Base-by-base conservation (phyloP, 495 filamentous ascomycete species). In the Hypoxylon rickii region DNA sequence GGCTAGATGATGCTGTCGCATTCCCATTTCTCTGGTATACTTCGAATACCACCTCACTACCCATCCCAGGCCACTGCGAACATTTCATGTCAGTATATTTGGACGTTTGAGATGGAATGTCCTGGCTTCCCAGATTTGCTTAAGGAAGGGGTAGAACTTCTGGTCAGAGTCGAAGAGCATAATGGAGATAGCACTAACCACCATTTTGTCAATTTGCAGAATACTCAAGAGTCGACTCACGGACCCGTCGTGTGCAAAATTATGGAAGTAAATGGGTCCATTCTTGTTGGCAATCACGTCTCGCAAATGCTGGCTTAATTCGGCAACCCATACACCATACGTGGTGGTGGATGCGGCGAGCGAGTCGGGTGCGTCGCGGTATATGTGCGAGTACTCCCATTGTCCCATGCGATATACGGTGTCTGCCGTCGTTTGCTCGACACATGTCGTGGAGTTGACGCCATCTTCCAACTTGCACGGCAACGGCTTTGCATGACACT, bases 161-260 rank as follows among this genome's bases (percentile, higher is more conserved):
- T 29, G 10, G 24, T 29, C n/a, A n/a, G n/a, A n/a, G n/a, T n/a
- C n/a, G n/a, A n/a, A 29, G 24, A 10, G 10, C 24, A 29, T n/a
- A n/a, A n/a, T n/a, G 24, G 24, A 42, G 1, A 3, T 11, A 16
- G 15, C 7, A 53, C 53, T 57, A 16, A 63, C 59, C 38, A 88
- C 81, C 86, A 89, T 89, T 32, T 69, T 60, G 31, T 86, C 81
- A 3, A 84, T 61, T 63, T 89, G 86, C 51, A 90, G 64, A n/a
- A 88, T 76, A 3, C 76, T 73, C 19, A 90, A 63, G n/a, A 90
- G 53, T 3, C 76, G 68, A 6, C 80, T 80, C 8, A 90, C 60
- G 15, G 80, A 84, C 8, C 87, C 87, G 57, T 89, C 87, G 58
- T 90, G 86, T 13, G 83, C 86, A 44, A 90, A 69, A 48, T 88